Percentiles rank a stretch among this genome's conserved stretches.
These are phyloP conservation scores for Durio zibethinus DNA, from an alignment of 345 rosid species.

Conservation along the genomic window DNA sequence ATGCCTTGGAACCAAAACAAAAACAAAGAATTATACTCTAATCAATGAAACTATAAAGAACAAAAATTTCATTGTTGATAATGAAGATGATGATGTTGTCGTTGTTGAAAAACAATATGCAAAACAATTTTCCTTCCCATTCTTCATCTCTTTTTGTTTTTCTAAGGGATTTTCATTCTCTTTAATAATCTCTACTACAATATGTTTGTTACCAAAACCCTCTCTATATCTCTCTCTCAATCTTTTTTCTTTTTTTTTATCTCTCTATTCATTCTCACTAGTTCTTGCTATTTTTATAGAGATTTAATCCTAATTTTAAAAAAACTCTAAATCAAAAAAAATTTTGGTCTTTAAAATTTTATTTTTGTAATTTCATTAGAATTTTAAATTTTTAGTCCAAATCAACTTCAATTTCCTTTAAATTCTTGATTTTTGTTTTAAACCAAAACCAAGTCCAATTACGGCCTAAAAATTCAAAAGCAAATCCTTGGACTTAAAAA, in stretches of 20 bases:
- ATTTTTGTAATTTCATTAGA: no score
- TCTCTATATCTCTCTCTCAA: background rate
- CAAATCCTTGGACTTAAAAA: no score
- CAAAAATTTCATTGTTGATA: constrained; percentile 1
- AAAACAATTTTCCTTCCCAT: constrained; percentile 5
- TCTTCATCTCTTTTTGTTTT: background rate
- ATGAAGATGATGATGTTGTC: background rate
- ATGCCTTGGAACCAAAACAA: constrained; percentile 4
- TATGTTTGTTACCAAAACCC: background rate
- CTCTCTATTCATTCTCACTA: no score
- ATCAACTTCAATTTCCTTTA: no score
- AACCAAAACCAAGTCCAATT: no score
- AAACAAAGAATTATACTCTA: background rate
- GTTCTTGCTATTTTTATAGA: no score
- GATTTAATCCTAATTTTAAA: no score
- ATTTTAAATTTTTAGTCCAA: no score
- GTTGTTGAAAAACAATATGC: background rate
- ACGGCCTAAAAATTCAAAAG: no score
- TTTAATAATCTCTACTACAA: background rate
- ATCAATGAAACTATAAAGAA: constrained; percentile 5
- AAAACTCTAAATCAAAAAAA: no score
- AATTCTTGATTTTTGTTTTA: no score
- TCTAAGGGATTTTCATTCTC: background rate
- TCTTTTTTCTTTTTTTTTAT: background rate
- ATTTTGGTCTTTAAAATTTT: no score